Base-by-base conservation (phyloP, 352 stramenopile genomes). In the Thalassiosira ordinaria region DNA sequence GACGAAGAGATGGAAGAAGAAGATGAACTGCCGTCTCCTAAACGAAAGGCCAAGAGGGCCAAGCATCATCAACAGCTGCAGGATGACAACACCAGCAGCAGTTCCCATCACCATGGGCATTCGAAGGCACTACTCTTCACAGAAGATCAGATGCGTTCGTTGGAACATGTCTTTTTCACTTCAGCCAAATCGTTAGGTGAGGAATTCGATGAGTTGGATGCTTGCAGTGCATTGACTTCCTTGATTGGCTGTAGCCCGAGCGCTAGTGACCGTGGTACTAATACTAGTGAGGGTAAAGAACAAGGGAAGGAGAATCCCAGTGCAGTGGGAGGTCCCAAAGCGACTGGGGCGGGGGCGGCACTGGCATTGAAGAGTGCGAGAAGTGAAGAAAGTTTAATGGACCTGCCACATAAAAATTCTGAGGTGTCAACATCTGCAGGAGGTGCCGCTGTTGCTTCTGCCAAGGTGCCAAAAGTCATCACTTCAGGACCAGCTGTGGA, bases 161-260 rank as follows among this genome's bases (percentile, higher is more conserved):
- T 84, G 8, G 76, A 80, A 47, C 52, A 72, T 62, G 41, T 84
- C 3, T 84, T 78, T 29, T 80, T 80, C 33, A 64, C 56, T 14
- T 60, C 76, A 20, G 31, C 60, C 31, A 16, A 46, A 7, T 65
- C 69, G 20, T 57, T 73, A 9, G 18, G 47, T 46, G 53, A 65
- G 20, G 59, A 81, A 66, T 27, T 16, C 1, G 24, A 59, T 46
- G 8, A 74, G 20, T 41, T 59, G 14, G 52, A 74, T 56, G 65
- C 33, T 27, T 65, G 41, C 26, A 61, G 51, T 27, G 27, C 41
- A n/a, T 37, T 59, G 7, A 64, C 26, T 13, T 71, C 62, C 26
- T n/a, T 47, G 29, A 9, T 61, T 18, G 29, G 39, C 4, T 39
- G 26, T 29, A 63, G 53, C 53, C 53, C 29, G 8, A 47, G 53